Percentiles rank a stretch among this genome's conserved stretches.
These are phyloP conservation scores for Magnolia kwangsiensis DNA, from an alignment of 164 flowering plant genomes.

Conservation along the genomic window DNA sequence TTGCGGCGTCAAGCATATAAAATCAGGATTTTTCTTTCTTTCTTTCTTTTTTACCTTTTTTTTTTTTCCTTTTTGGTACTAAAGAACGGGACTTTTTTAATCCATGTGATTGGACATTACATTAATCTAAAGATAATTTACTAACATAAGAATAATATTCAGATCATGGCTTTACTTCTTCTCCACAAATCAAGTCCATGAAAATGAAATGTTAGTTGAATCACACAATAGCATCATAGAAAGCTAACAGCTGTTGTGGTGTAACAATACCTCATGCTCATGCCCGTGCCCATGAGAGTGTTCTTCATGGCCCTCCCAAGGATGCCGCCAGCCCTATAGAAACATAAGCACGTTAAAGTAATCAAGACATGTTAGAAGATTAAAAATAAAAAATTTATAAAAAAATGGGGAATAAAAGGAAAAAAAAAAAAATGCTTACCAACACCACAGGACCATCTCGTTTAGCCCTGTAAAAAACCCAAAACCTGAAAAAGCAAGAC, in stretches of 20 bases:
- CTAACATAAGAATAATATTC: no score
- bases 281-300: constrained; percentile 49
- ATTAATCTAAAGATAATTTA: no score
- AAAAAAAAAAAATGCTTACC: constrained; percentile 17
- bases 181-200: background rate
- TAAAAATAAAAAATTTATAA: background rate
- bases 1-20: no score
- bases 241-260: background rate
- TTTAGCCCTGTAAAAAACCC: constrained; percentile 39
- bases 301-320: constrained; percentile 91
- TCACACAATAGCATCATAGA: background rate
- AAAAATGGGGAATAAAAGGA: background rate
- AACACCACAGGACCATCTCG: constrained; percentile 41
- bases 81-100: no score
- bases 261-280: constrained; percentile 32
- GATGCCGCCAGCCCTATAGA: constrained; percentile 80
- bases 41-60: no score
- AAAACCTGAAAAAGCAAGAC: constrained; percentile 30
- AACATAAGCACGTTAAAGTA: background rate
- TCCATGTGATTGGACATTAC: no score
- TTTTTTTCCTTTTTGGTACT: no score
- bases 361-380: background rate
- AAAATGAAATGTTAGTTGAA: background rate
- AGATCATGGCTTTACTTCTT: no score
- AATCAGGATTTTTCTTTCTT: no score